A percentile compares a stretch with the other conserved stretches of the same genome.
Conservation (phyloP, 352 stramenopile species). For the Phytophthora tubulina region DNA sequence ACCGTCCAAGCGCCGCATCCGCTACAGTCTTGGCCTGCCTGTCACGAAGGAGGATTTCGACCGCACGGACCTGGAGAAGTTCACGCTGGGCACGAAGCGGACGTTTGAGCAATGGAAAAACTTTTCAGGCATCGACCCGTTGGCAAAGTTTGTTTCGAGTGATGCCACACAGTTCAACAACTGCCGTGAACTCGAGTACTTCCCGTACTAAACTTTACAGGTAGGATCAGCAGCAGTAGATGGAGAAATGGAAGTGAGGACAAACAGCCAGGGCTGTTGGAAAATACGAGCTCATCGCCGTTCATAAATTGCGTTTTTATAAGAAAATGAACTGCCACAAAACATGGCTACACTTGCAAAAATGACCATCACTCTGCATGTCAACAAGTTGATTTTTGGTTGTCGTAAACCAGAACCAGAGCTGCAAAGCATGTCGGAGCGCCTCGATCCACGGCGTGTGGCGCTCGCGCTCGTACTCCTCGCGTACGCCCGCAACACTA, state of each 20-base stretch:
- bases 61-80: conserved; percentile 76
- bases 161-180: conserved; percentile 78
- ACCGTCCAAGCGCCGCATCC: conserved; percentile 76
- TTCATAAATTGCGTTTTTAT: conserved; percentile 23
- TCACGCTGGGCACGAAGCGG: conserved; percentile 74
- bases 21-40: conserved; percentile 65
- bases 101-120: conserved; percentile 83
- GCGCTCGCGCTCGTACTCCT: conserved; percentile 29
- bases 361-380: conserved; percentile 8
- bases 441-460: conserved; percentile 20
- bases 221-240: conserved; percentile 4
- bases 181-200: conserved; percentile 72
- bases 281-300: conserved; percentile 20
- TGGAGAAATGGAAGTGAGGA: not conserved
- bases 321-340: too few species aligned
- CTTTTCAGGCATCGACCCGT: conserved; percentile 82
- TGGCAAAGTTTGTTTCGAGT: conserved; percentile 63
- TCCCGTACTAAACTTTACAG: conserved; percentile 52
- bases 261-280: conserved; percentile 11
- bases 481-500: conserved; percentile 35
- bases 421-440: conserved; percentile 16
- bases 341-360: not conserved
- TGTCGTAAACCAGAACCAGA: conserved; percentile 23
- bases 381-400: conserved; percentile 5
- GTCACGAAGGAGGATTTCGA: conserved; percentile 79